Percentiles rank a stretch among this genome's conserved stretches.
Evolutionary conservation across 495 filamentous ascomycete genomes (phyloP).

Genomic region (Tuber brumale): DNA sequence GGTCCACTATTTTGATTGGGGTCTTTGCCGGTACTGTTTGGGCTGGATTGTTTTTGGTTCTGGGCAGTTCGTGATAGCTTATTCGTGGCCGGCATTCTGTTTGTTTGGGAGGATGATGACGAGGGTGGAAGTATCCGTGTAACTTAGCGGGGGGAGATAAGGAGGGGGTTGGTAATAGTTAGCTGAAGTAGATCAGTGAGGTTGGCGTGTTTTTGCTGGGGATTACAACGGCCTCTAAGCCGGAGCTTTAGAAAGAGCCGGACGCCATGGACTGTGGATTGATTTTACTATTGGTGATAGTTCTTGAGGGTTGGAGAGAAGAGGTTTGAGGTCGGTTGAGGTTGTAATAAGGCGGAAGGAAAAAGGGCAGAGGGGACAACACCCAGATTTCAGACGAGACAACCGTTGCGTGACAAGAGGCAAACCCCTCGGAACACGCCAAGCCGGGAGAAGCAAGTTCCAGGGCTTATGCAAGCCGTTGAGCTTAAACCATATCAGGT

Average conservation of each 20-base stretch:
- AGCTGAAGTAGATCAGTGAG: constrained; percentile 14
- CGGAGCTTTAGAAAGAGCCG: constrained; percentile 39
- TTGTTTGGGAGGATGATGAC: constrained; percentile 11
- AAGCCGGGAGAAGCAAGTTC: background rate
- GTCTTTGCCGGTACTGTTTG: constrained; percentile 44
- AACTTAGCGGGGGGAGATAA: constrained; percentile 8
- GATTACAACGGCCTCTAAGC: constrained; percentile 39
- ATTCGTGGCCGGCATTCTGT: constrained; percentile 28
- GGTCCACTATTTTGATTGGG: constrained; percentile 28
- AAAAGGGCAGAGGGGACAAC: background rate
- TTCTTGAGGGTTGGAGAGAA: constrained; percentile 8
- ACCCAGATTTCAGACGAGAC: background rate
- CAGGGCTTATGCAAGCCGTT: background rate
- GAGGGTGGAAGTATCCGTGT: constrained; percentile 10
- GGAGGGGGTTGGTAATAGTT: constrained; percentile 3
- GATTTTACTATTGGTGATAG: constrained; percentile 13
- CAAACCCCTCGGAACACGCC: background rate
- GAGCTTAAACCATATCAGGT: background rate
- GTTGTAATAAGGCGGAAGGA: background rate
- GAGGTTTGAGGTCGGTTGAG: constrained; percentile 18
- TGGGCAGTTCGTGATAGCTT: constrained; percentile 29
- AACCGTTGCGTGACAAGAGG: background rate
- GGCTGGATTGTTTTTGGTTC: constrained; percentile 26
- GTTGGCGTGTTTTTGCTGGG: constrained; percentile 14
- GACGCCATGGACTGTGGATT: constrained; percentile 35